Evolutionary conservation across 1,284 basidiomycete species (phyloP).

Genomic region (Ceratobasidium sp.): DNA sequence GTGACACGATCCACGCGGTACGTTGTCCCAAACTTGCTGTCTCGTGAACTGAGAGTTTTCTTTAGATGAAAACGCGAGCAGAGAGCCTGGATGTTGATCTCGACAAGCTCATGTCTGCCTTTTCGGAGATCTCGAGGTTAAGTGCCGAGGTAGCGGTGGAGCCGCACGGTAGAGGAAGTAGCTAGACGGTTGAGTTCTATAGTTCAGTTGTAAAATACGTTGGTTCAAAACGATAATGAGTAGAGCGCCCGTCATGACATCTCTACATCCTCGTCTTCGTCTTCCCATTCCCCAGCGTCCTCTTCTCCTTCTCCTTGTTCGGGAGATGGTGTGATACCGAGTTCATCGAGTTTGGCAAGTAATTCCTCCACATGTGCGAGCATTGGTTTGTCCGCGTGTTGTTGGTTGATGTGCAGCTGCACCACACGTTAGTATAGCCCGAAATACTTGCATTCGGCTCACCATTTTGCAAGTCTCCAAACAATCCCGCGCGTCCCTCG

Average conservation of each 20-base stretch:
- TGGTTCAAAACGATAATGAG: constrained; percentile 27
- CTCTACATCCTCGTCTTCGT: constrained; percentile 74
- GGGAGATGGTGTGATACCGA: constrained; percentile 76
- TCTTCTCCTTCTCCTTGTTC: constrained; percentile 65
- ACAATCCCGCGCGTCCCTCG: constrained; percentile 82
- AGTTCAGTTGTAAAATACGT: constrained; percentile 14
- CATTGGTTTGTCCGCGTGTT: constrained; percentile 82
- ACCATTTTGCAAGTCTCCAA: constrained; percentile 86
- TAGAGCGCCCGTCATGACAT: constrained; percentile 60
- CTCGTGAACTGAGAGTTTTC: neutral
- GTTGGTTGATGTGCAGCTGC: constrained; percentile 78
- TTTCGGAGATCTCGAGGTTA: constrained; percentile 85
- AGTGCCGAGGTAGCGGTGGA: constrained; percentile 75
- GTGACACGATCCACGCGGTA: constrained; percentile 89
- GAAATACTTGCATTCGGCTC: constrained; percentile 53
- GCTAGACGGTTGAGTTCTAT: neutral
- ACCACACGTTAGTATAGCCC: constrained; percentile 39
- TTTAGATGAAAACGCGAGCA: constrained; percentile 84
- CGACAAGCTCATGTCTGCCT: constrained; percentile 81
- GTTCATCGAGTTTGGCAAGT: constrained; percentile 72
- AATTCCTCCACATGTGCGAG: constrained; percentile 83
- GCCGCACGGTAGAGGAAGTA: constrained; percentile 18
- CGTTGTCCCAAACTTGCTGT: constrained; percentile 51
- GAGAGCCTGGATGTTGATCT: constrained; percentile 84
- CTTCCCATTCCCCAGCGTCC: constrained; percentile 60